Evolutionary conservation across 2,329 filamentous ascomycete species (phyloP).

Genomic region (Tolypocladium album): DNA sequence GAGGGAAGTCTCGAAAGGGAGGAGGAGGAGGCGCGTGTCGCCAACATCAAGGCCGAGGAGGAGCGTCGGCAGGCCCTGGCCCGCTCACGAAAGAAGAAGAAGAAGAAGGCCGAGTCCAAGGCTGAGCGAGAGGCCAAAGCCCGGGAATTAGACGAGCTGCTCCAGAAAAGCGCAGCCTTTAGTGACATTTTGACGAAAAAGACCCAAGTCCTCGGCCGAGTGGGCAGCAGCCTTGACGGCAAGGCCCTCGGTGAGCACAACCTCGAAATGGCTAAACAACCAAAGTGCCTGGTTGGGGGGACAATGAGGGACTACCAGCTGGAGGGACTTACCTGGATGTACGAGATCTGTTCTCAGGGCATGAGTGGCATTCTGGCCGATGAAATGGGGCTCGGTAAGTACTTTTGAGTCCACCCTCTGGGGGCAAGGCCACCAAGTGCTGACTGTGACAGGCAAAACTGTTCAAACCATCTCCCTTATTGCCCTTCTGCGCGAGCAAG

Average conservation of each 20-base stretch:
- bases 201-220: constrained; percentile 50
- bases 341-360: constrained; percentile 67
- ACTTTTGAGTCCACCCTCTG: not conserved
- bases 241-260: constrained; percentile 52
- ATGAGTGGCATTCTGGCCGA: constrained; percentile 87
- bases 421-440: not conserved
- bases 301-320: constrained; percentile 92
- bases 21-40: constrained; percentile 21
- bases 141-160: constrained; percentile 45
- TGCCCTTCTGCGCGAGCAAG: constrained; percentile 77
- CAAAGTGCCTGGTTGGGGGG: constrained; percentile 73
- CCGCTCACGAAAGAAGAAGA: constrained; percentile 33
- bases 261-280: constrained; percentile 73
- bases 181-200: constrained; percentile 53
- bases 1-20: constrained; percentile 21
- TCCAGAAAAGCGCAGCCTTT: constrained; percentile 49
- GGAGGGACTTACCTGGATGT: constrained; percentile 93
- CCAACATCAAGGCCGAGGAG: constrained; percentile 38
- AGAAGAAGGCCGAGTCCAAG: constrained; percentile 40
- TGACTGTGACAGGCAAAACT: constrained; percentile 56
- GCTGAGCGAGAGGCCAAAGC: constrained; percentile 47
- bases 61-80: constrained; percentile 25
- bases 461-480: constrained; percentile 84
- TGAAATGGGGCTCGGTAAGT: constrained; percentile 73
- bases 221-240: constrained; percentile 49